Base-by-base conservation (phyloP, 2,329 filamentous ascomycete species). In the Penicillium sp. region DNA sequence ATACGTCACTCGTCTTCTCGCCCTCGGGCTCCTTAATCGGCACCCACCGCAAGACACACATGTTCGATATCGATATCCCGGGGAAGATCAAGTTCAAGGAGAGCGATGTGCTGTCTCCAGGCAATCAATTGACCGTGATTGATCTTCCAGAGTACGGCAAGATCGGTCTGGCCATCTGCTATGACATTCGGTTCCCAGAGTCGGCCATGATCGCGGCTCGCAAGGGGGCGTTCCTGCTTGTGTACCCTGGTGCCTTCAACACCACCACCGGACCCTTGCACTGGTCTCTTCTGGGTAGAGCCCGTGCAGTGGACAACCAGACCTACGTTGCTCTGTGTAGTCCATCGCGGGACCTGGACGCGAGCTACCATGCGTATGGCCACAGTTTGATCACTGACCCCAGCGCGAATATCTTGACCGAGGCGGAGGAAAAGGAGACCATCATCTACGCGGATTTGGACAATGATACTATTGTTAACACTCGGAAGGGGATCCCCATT, bases 191-290 rank as follows among this genome's bases (percentile, higher is more conserved):
- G 33, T 99, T 99, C 78, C 93, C 94, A 0, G 94, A 97, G 75
- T 80, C 96, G 9, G 94, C 91, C 3, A 94, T 85, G 69, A 87
- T 97, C 50, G 93, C 93, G 0, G 90, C 93, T 17, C 82, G 94
- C 26, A 85, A 86, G 60, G 91, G 88, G n/a, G 88, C 86, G 51
- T 99, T 99, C 72, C 81, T 90, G 39, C 83, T 97, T 47, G 71
- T 97, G 15, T 97, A 97, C 73, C 94, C 94, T 0, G 94, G 91
- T n/a, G 94, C 94, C 1, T 99, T 99, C 80, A 99, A 97, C 74
- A 80, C 89, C 54, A 96, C 91, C 0, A 99, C 94, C 0, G 94
- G 94, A 0, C 87, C 89, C 5, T 74, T 97, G 71, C 94, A 99
- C 74, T 99, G 94, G 94, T 82, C 86, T 51, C 76, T 99, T 60